A percentile compares a stretch with the other conserved stretches of the same genome.
These are phyloP conservation scores for Epichloe gansuensis DNA, from an alignment of 2,329 filamentous ascomycete species.

Conservation along the genomic window DNA sequence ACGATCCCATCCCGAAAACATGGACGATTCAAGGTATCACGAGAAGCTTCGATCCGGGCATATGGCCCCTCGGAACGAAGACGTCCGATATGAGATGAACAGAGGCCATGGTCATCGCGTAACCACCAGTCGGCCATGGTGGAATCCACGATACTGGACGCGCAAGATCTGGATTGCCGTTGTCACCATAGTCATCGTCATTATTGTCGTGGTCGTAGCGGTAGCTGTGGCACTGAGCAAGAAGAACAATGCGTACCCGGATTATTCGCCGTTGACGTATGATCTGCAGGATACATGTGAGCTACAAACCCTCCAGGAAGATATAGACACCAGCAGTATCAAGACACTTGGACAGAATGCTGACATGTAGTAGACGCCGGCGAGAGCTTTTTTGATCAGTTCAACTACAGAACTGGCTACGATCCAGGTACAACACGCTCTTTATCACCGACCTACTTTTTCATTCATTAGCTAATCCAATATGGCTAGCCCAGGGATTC, in stretches of 20 bases:
- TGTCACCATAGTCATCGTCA: conserved; percentile 25
- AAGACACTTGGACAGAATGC: not conserved
- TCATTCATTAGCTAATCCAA: not conserved
- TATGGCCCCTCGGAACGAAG: conserved; percentile 16
- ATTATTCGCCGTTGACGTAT: conserved; percentile 35
- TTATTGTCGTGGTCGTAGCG: conserved; percentile 35
- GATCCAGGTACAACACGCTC: conserved; percentile 30
- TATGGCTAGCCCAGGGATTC: conserved; percentile 28
- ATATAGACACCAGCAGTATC: not conserved
- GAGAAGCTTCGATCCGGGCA: conserved; percentile 13
- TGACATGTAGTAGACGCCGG: conserved; percentile 28
- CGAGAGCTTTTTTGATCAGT: conserved; percentile 40
- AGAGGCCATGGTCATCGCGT: conserved; percentile 11
- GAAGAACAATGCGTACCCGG: conserved; percentile 30
- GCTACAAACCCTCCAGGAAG: conserved; percentile 9
- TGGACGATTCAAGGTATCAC: conserved; percentile 3
- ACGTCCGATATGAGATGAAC: conserved; percentile 12
- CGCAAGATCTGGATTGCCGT: conserved; percentile 35
- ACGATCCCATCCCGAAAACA: not conserved
- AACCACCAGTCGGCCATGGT: conserved; percentile 22
- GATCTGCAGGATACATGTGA: conserved; percentile 35
- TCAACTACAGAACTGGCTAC: conserved; percentile 37
- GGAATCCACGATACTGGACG: conserved; percentile 40
- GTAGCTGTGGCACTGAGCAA: conserved; percentile 28
- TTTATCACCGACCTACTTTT: not conserved